A percentile compares a stretch with the other conserved stretches of the same genome.
Conservation (phyloP, 2,329 filamentous ascomycete species). For the Aspergillus piperis region DNA sequence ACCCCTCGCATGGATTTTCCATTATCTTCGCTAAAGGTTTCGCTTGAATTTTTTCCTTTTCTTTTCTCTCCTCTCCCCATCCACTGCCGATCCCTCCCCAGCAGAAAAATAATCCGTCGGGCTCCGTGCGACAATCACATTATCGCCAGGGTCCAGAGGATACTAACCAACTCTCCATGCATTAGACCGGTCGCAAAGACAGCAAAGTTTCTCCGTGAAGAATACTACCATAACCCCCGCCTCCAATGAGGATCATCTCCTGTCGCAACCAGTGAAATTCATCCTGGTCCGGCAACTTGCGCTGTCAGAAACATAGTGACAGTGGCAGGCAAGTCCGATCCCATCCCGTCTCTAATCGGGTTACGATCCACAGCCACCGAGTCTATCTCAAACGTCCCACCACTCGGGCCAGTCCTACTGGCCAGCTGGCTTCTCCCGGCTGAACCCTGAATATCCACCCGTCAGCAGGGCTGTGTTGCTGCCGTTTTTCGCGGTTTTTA, state of each 20-base stretch:
- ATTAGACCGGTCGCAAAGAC: not conserved
- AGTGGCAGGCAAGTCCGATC: not conserved
- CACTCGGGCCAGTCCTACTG: slow-evolving; percentile 5
- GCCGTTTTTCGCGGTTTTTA: not conserved
- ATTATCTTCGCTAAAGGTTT: not conserved
- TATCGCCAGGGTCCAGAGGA: not conserved
- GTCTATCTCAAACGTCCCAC: slow-evolving; percentile 20
- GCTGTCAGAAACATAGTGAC: not conserved
- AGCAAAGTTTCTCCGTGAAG: not conserved
- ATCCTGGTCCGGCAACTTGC: not conserved
- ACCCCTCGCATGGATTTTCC: not conserved
- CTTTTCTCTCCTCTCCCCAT: not conserved
- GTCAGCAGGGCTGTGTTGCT: not conserved
- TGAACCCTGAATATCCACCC: slow-evolving; percentile 2
- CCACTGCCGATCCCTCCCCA: not conserved
- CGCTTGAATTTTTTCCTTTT: not conserved
- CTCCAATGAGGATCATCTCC: not conserved
- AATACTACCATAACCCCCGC: not conserved
- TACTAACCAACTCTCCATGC: not conserved
- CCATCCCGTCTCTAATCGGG: slow-evolving; percentile 11
- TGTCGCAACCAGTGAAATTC: not conserved
- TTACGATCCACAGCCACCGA: slow-evolving; percentile 16
- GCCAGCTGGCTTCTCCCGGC: slow-evolving; percentile 2
- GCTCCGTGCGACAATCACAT: not conserved
- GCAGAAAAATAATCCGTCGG: not conserved